Base-by-base conservation (phyloP, 2,329 filamentous ascomycete species). In the Colletotrichum zoysiae region DNA sequence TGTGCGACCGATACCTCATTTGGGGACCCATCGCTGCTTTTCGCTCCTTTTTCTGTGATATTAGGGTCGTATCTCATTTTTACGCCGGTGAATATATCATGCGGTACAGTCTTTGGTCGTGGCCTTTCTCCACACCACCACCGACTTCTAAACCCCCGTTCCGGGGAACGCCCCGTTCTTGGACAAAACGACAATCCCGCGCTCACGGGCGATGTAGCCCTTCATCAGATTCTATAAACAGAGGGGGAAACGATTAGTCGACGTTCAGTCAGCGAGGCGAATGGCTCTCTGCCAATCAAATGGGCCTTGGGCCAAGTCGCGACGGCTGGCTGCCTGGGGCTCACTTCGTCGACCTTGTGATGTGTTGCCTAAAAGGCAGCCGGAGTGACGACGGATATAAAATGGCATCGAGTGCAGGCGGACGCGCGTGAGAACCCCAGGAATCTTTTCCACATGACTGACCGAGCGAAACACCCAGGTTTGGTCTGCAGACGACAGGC, bases 121-220 rank as follows among this genome's bases (percentile, higher is more conserved):
- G 30, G 20, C 23, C 16, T 11, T 35, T 55, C 14, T 23, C 53
- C 44, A 55, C 38, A 33, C 60, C 60, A 71, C 40, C 56, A 71
- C 48, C 56, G 42, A n/a, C 35, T 33, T 50, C 50, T 81, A 92
- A 59, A 92, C 83, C 23, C 93, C 93, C 33, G 97, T 98, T 33
- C 95, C 95, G 0, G 97, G 96, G 78, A 99, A 99, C 2, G 96
- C 95, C 51, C 93, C 94, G 70, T 89, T 93, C 82, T 98, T 98
- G 81, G 94, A 98, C 69, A 99, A 84, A 26, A 99, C 96, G 38
- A 99, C 93, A 76, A 95, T 95, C 44, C 92, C 93, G 76, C 93
- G 90, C 76, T 97, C 95, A 66, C 95, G 92, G 42, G 95, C 92
- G 76, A 99, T 99, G 82, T 99, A 99, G 51, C 97, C 96, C 83